Evolutionary conservation across 202 grass and related monocot genomes (phyloP), one percentile per base, ranked within the genome.

Genomic region (Elaeis oleifera): DNA sequence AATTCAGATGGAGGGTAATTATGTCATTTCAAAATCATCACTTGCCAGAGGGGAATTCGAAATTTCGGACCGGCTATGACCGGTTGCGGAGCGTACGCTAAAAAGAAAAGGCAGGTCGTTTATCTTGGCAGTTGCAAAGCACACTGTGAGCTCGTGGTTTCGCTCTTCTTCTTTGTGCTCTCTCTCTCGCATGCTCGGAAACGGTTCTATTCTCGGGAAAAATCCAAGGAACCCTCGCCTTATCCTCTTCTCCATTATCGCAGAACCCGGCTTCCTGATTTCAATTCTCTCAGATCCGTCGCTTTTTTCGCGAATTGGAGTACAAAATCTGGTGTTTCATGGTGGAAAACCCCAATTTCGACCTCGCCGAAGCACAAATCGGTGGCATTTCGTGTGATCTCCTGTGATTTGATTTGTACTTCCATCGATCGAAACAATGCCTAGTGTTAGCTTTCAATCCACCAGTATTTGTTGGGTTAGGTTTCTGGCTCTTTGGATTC

Each of bases 101-200:
- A 87, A 84, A 74, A 81, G 16, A 9, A 36, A 36, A 44, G 36
- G 61, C 70, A 27, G 63, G 23, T 77, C 76, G 67, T 71, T 81
- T 71, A 69, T 18, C 11, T 67, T 58, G 75, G 79, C 79, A 83
- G 84, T 79, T 87, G 75, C 65, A 74, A 73, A 75, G 79, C 83
- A 79, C 82, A 79, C 69, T 69, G 52, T 87, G 25, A 4, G 57
- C 56, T 1, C 0, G 36, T 44, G 36, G 11, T 44, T 44, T 13
- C 1, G 36, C 36, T 44, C 9, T 44, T 13, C 36, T 44, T 13
- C 6, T 36, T 8, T 26, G 66, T 18, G 60, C 56, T 69, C 82
- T 68, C 65, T 63, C 58, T 64, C 70, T 54, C 68, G 50, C 52
- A 49, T n/a, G 56, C 29, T 64, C 5, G 27, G 8, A 36, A 36